Conservation (phyloP, 164 flowering plant species). For the Dillenia turbinata region DNA sequence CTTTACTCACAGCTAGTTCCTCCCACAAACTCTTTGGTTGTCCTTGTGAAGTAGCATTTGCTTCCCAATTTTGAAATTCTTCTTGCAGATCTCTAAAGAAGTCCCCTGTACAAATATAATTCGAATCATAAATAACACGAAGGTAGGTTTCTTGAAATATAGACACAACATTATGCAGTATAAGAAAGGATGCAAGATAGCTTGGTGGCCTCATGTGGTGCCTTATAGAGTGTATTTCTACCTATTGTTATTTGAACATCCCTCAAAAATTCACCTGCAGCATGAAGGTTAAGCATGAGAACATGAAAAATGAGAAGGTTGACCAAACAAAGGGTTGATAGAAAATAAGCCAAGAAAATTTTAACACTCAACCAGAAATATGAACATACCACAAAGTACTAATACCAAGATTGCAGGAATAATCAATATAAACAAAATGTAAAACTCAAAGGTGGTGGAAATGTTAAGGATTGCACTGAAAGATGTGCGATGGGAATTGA, state of each 20-base stretch:
- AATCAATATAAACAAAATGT: too few species aligned
- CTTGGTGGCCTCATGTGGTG: slow-evolving; percentile 4
- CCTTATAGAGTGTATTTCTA: slow-evolving; percentile 37
- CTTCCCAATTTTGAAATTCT: slow-evolving; percentile 87
- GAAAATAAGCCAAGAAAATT: too few species aligned
- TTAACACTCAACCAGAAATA: too few species aligned
- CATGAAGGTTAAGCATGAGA: slow-evolving; percentile 54
- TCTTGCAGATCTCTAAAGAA: slow-evolving; percentile 83
- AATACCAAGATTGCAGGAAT: too few species aligned
- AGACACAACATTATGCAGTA: slow-evolving; percentile 6
- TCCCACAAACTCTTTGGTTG: slow-evolving; percentile 96
- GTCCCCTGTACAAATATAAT: slow-evolving; percentile 51
- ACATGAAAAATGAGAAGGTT: slow-evolving; percentile 5
- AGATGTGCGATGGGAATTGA: too few species aligned
- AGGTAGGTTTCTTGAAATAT: background rate
- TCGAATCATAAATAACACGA: slow-evolving; percentile 5
- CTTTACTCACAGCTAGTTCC: slow-evolving; percentile 69
- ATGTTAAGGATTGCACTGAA: too few species aligned
- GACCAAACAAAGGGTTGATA: too few species aligned
- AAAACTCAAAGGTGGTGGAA: too few species aligned
- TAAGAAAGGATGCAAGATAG: slow-evolving; percentile 12
- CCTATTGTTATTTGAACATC: slow-evolving; percentile 94
- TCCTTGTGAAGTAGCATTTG: slow-evolving; percentile 61
- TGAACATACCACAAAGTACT: too few species aligned
- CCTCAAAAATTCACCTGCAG: slow-evolving; percentile 90